phyloP scores from a whole-genome alignment of 805 yeast species.

The Yamadazyma scolyti region DNA sequence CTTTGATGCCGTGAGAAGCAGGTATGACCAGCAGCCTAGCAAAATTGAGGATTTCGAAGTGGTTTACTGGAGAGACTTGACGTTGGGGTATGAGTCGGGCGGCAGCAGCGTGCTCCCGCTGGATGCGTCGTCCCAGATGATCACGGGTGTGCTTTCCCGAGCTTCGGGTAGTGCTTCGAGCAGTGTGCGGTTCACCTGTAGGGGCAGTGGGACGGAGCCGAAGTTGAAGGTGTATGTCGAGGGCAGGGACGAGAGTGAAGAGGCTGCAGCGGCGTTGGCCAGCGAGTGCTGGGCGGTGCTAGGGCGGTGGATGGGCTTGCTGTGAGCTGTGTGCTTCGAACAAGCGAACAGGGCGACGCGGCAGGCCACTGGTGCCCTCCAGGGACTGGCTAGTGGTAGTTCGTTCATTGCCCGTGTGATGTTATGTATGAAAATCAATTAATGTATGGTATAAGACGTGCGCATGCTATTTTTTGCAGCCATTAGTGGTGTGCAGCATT shows the following conservation, averaged over 20 bases:
- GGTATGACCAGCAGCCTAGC: constrained; percentile 36
- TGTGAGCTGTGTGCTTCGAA: no score
- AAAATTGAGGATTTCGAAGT: constrained; percentile 58
- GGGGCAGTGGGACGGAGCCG: constrained; percentile 98
- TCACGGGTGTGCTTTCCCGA: constrained; percentile 59
- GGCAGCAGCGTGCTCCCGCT: constrained; percentile 63
- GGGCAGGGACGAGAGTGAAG: constrained; percentile 51
- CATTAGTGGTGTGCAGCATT: no score
- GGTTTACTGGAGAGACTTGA: constrained; percentile 75
- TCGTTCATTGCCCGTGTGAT: no score
- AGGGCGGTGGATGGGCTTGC: constrained; percentile 28
- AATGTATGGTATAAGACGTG: no score
- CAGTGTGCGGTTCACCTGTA: constrained; percentile 67
- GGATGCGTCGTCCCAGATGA: constrained; percentile 80
- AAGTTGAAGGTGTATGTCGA: constrained; percentile 90
- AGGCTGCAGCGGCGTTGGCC: constrained; percentile 50
- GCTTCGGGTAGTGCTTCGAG: constrained; percentile 8
- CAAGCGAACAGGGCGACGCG: no score
- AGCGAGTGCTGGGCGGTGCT: constrained; percentile 61
- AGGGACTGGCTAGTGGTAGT: not conserved
- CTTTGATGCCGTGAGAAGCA: constrained; percentile 51
- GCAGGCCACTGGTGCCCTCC: no score
- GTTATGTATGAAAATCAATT: no score
- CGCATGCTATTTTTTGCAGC: no score
- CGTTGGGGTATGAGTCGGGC: constrained; percentile 76